phyloP scores from a whole-genome alignment of 768 basidiomycete species.

The Lentinus tigrinus region DNA sequence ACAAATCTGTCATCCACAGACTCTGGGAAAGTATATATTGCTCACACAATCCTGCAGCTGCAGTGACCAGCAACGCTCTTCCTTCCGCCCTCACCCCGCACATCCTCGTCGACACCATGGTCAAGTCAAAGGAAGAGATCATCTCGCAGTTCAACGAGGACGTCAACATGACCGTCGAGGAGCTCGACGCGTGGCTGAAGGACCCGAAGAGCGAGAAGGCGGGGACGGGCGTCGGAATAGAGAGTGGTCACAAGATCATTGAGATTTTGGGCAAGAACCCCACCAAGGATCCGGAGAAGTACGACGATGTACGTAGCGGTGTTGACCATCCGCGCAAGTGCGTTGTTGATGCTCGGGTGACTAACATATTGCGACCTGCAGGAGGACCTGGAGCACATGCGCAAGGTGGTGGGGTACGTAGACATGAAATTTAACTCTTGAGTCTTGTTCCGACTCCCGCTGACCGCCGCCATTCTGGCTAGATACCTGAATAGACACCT shows the following conservation, averaged over 20 bases:
- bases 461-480: background rate
- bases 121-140: constrained; percentile 29
- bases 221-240: constrained; percentile 32
- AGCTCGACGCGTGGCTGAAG: constrained; percentile 32
- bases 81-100: no score
- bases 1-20: no score
- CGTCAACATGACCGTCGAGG: constrained; percentile 33
- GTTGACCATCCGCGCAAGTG: background rate
- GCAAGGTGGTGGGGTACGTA: constrained; percentile 32
- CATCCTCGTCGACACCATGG: constrained; percentile 15
- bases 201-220: constrained; percentile 31
- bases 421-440: background rate
- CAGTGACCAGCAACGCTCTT: no score
- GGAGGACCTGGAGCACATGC: constrained; percentile 33
- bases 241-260: constrained; percentile 34
- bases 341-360: background rate
- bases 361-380: constrained; percentile 2
- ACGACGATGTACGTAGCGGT: constrained; percentile 26
- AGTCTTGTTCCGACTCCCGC: background rate
- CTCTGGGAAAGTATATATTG: no score
- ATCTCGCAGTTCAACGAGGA: constrained; percentile 31
- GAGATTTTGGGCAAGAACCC: constrained; percentile 36
- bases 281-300: constrained; percentile 27
- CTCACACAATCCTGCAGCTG: no score
- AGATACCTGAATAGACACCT: constrained; percentile 33